phyloP scores from a whole-genome alignment of 2,329 filamentous ascomycete species.

The Chaetothyriales sp. region DNA sequence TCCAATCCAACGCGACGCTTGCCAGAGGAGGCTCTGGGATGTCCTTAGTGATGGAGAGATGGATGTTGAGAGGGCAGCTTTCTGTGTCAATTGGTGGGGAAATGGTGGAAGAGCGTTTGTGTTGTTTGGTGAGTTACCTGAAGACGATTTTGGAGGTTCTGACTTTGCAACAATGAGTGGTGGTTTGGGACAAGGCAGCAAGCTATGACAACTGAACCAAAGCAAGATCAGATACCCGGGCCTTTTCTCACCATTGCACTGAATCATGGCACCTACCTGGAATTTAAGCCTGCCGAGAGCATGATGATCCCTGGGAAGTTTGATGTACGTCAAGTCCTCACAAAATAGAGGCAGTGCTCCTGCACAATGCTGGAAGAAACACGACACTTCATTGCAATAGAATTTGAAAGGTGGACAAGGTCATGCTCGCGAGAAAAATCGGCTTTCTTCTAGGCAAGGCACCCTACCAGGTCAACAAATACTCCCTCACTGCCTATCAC shows the following conservation, averaged over 20 bases:
- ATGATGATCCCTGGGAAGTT: background rate
- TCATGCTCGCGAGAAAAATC: background rate
- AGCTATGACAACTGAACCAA: slow-evolving; percentile 28
- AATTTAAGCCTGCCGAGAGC: background rate
- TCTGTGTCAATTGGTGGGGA: slow-evolving; percentile 81
- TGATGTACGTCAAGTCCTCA: background rate
- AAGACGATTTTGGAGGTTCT: slow-evolving; percentile 12
- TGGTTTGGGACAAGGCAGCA: slow-evolving; percentile 36
- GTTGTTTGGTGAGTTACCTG: slow-evolving; percentile 30
- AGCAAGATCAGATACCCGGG: background rate
- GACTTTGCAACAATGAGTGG: slow-evolving; percentile 41
- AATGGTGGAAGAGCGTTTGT: slow-evolving; percentile 47
- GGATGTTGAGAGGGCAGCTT: slow-evolving; percentile 68
- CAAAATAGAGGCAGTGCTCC: background rate
- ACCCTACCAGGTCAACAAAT: background rate
- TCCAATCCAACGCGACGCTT: slow-evolving; percentile 46
- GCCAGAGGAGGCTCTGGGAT: slow-evolving; percentile 64
- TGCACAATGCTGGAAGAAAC: background rate
- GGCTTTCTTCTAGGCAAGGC: background rate
- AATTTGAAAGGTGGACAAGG: background rate
- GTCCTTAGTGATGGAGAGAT: slow-evolving; percentile 69
- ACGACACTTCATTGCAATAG: background rate
- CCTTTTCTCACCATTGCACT: background rate
- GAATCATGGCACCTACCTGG: background rate
- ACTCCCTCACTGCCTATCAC: background rate